Percentiles rank a stretch among this genome's conserved stretches.
These are phyloP conservation scores for Ceratocystis smalleyi DNA, from an alignment of 2,329 filamentous ascomycete genomes.

Conservation along the genomic window DNA sequence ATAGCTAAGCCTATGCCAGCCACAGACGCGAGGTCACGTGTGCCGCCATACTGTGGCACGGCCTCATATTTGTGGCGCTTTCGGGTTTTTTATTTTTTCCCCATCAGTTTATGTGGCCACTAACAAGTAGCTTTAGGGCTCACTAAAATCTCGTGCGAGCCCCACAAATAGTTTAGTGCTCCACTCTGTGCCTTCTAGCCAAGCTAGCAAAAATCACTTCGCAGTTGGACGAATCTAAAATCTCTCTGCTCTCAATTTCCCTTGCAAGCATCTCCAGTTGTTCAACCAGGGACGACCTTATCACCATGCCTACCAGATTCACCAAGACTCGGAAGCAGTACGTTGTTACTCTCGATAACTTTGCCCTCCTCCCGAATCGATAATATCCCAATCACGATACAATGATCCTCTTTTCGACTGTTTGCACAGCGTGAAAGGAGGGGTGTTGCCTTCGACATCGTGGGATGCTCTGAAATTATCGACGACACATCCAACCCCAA, in stretches of 20 bases:
- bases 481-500: not conserved
- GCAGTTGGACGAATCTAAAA: slow-evolving; percentile 14
- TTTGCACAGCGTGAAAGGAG: slow-evolving; percentile 11
- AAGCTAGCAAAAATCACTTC: slow-evolving; percentile 16
- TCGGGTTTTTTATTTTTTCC: slow-evolving; percentile 2
- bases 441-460: slow-evolving; percentile 11
- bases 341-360: slow-evolving; percentile 26
- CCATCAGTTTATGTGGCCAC: not conserved
- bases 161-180: slow-evolving; percentile 12
- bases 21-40: slow-evolving; percentile 12
- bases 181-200: slow-evolving; percentile 13
- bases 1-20: not conserved
- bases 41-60: not conserved
- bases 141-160: slow-evolving; percentile 13
- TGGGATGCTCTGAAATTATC: slow-evolving; percentile 14
- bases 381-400: slow-evolving; percentile 14
- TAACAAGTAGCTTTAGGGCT: slow-evolving; percentile 13
- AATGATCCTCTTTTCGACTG: slow-evolving; percentile 13
- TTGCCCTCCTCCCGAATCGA: slow-evolving; percentile 12
- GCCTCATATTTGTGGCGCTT: not conserved
- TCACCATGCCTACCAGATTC: slow-evolving; percentile 58
- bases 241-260: slow-evolving; percentile 16
- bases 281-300: slow-evolving; percentile 22
- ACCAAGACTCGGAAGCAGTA: slow-evolving; percentile 68
- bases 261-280: slow-evolving; percentile 17